phyloP scores from a whole-genome alignment of 306 rosid genomes.

The Coriaria nepalensis region DNA sequence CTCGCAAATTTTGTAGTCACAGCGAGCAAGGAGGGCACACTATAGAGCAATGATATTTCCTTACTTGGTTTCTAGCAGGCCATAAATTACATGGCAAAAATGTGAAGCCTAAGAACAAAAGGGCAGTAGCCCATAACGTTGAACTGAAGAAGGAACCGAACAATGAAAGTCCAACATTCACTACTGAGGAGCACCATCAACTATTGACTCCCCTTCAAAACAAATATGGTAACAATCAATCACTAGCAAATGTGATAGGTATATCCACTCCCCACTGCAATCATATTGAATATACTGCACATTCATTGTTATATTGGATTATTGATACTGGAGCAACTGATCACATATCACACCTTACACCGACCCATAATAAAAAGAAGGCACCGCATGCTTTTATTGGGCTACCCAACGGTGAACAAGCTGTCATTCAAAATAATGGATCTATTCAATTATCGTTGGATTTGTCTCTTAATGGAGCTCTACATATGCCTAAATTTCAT shows the following conservation, averaged over 20 bases:
- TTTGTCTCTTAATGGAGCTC: not conserved
- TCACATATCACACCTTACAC: not conserved
- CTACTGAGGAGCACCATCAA: not conserved
- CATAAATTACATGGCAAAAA: too few relatives aligned
- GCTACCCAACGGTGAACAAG: not conserved
- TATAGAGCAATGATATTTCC: not conserved
- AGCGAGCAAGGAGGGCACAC: not conserved
- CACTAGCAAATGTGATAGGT: not conserved
- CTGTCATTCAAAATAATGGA: not conserved
- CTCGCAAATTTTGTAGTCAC: not conserved
- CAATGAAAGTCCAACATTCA: not conserved
- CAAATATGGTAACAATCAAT: not conserved
- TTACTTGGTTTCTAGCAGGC: too few relatives aligned
- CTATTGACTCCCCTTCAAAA: not conserved
- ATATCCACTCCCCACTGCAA: not conserved
- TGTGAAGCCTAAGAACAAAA: too few relatives aligned
- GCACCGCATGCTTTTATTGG: not conserved
- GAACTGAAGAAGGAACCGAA: not conserved
- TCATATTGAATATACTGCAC: not conserved
- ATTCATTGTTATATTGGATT: not conserved
- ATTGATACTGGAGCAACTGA: not conserved
- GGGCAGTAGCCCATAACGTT: too few relatives aligned
- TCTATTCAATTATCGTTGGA: not conserved
- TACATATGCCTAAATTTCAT: not conserved
- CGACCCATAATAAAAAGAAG: not conserved